Conservation (phyloP, 2,329 filamentous ascomycete genomes). For the Monosporascus sp. region DNA sequence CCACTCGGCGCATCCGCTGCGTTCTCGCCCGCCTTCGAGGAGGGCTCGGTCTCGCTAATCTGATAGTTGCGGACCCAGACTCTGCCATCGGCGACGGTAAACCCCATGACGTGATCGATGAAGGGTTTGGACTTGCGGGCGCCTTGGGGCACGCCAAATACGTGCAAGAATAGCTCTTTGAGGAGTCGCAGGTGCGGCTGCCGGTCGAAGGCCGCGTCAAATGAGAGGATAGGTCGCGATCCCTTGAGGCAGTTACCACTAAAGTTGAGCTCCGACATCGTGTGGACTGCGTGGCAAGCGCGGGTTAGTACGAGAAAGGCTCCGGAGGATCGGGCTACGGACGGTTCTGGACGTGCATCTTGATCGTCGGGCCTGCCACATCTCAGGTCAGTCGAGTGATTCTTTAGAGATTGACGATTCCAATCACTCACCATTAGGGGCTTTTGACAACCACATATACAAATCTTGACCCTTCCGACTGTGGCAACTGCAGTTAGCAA, state of each 20-base stretch:
- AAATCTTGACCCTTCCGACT: slow-evolving; percentile 82
- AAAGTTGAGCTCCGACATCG: slow-evolving; percentile 87
- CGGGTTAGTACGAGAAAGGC: not conserved
- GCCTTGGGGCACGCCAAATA: slow-evolving; percentile 86
- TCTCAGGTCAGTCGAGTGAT: slow-evolving; percentile 36
- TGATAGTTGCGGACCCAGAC: slow-evolving; percentile 97
- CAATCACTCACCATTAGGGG: slow-evolving; percentile 58
- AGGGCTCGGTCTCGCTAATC: slow-evolving; percentile 74
- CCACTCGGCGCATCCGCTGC: slow-evolving; percentile 26
- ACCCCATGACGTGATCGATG: slow-evolving; percentile 89
- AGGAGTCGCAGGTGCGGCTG: slow-evolving; percentile 76
- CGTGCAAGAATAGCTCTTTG: slow-evolving; percentile 84
- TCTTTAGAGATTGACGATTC: not conserved
- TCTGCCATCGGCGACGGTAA: slow-evolving; percentile 86
- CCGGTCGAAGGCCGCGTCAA: slow-evolving; percentile 80
- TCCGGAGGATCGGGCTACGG: not conserved
- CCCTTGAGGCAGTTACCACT: slow-evolving; percentile 96
- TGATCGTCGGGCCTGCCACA: slow-evolving; percentile 38
- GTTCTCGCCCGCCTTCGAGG: slow-evolving; percentile 35
- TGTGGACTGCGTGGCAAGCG: slow-evolving; percentile 60
- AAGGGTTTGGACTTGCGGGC: slow-evolving; percentile 92
- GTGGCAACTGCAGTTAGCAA: not conserved
- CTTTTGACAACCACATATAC: slow-evolving; percentile 89
- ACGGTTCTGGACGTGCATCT: slow-evolving; percentile 70
- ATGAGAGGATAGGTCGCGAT: slow-evolving; percentile 83